These are phyloP conservation scores for Boletus rufocinnamomeus DNA, from an alignment of 768 basidiomycete genomes.

Conservation along the genomic window DNA sequence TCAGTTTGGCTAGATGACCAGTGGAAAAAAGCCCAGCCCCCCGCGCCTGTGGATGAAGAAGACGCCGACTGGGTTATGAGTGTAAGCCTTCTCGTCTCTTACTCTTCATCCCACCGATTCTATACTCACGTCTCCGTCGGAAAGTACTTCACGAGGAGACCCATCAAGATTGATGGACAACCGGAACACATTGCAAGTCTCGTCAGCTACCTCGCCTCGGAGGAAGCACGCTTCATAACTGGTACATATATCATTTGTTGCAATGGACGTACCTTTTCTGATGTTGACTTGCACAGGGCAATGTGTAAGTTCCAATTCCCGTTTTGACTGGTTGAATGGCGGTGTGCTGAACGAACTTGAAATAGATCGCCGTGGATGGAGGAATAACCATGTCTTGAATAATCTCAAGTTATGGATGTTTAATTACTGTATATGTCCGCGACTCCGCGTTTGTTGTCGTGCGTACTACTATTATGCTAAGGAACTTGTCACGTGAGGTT, in stretches of 20 bases:
- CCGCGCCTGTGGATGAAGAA: background rate
- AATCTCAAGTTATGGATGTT: no score
- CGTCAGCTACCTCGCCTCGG: slow-evolving; percentile 37
- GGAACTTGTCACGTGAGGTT: no score
- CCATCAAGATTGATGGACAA: slow-evolving; percentile 24
- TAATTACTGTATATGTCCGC: no score
- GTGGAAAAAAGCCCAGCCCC: background rate
- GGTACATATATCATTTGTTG: background rate
- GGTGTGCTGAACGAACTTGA: background rate
- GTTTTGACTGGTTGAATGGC: background rate
- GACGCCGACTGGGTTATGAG: background rate
- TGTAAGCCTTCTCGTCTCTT: background rate
- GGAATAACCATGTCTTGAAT: background rate
- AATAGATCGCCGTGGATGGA: slow-evolving; percentile 6
- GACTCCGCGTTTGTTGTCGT: no score
- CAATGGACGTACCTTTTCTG: background rate
- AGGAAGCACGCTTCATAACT: slow-evolving; percentile 25
- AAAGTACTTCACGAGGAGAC: background rate
- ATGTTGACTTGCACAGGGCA: background rate
- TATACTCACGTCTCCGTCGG: no score
- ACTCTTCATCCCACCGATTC: no score
- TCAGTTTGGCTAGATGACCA: background rate
- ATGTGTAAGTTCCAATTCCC: background rate
- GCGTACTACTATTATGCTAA: no score
- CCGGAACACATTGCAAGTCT: slow-evolving; percentile 36